Base-by-base conservation (phyloP, 441 rosid species). In the Biscutella auriculata region DNA sequence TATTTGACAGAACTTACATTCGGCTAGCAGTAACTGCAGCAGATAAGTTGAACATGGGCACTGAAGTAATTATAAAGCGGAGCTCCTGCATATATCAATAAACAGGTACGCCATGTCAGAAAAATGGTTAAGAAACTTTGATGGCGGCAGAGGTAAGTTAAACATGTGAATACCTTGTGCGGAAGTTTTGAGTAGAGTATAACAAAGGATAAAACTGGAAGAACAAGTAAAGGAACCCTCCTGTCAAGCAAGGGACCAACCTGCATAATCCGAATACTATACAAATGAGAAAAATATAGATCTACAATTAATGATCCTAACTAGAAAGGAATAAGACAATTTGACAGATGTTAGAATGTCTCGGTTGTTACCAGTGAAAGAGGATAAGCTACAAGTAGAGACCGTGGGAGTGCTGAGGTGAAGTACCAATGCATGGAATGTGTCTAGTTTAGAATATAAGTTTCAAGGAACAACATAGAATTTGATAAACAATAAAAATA, bases 331-430 rank as follows among this genome's bases (percentile, higher is more conserved):
- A 55, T 23, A 41, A 56, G 39, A 42, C n/a, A 34, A 35, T 19
- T 33, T 32, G 28, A 43, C 39, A 43, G 16, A 50, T 14, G 28
- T 36, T 35, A 57, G 35, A 13, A 43, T 43, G 59, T 63, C 66
- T 39, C n/a, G 36, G 51, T 44, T 70, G 83, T 81, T 73, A 93
- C 98, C 87, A 87, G 19, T 57, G 78, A 80, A 67, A 93, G 88
- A 62, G 97, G 99, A 77, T 83, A 93, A 29, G 88, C 99, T 43
- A 76, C 82, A 51, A 89, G 93, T 73, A 89, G 73, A 4, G 76
- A 71, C 27, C 96, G 97, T 47, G 96, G 93, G 41, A 94, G 95
- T 60, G 99, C 97, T 27, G 96, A 94, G 76, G 91, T 87, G 75
- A 93, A 89, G 78, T 94, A 94, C 96, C 99, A 94, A 73, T 87